phyloP scores from a whole-genome alignment of 306 rosid species.

The Castanea mollissima region DNA sequence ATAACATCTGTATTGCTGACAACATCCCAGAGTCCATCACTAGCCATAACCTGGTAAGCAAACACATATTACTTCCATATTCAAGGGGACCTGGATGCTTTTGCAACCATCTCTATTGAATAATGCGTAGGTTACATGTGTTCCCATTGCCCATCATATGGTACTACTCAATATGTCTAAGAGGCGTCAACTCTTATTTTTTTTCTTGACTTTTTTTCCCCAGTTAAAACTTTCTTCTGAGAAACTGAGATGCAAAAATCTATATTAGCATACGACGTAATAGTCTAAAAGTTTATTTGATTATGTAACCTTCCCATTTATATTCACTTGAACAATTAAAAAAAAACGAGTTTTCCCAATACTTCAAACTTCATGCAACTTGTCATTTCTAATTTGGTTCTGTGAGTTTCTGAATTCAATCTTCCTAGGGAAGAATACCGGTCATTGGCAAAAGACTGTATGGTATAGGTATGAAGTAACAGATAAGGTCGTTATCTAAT shows the following conservation, averaged over 20 bases:
- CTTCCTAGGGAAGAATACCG: background rate
- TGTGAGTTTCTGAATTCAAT: background rate
- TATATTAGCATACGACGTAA: too few relatives aligned
- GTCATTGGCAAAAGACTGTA: background rate
- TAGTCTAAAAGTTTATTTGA: background rate
- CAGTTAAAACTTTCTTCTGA: too few relatives aligned
- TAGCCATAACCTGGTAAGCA: constrained; percentile 72
- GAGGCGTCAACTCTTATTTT: too few relatives aligned
- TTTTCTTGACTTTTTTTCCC: too few relatives aligned
- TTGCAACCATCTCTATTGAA: background rate
- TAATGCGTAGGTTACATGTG: background rate
- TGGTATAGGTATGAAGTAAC: background rate
- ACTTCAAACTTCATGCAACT: background rate
- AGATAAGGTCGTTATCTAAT: background rate
- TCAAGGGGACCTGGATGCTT: background rate
- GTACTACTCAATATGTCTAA: too few relatives aligned
- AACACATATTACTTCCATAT: background rate
- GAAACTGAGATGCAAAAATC: too few relatives aligned
- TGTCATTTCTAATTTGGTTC: background rate
- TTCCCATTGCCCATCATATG: background rate
- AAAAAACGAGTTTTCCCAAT: background rate
- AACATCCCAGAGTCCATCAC: constrained; percentile 96
- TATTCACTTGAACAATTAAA: background rate
- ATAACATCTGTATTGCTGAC: constrained; percentile 66
- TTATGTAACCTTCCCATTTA: background rate